Evolutionary conservation across 1,284 basidiomycete species (phyloP).

Genomic region (Irpex lacteus): DNA sequence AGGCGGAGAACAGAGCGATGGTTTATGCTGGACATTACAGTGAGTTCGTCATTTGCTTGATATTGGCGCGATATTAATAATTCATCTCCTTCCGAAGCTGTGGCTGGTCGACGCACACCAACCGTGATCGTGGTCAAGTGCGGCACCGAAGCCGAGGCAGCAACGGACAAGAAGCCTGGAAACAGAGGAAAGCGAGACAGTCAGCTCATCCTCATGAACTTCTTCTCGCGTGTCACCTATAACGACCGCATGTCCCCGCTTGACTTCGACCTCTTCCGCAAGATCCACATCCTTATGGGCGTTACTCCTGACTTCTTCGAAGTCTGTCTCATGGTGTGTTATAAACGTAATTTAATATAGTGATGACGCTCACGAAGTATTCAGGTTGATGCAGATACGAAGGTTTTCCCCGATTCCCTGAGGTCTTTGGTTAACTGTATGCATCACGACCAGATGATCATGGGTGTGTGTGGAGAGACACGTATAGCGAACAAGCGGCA

Average conservation of each 20-base stretch:
- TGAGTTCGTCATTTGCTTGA: constrained; percentile 40
- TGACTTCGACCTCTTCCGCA: constrained; percentile 98
- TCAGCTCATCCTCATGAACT: constrained; percentile 99
- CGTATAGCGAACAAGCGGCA: constrained; percentile 97
- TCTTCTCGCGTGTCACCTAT: constrained; percentile 98
- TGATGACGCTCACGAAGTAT: constrained; percentile 3
- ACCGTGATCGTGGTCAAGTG: constrained; percentile 98
- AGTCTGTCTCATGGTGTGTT: constrained; percentile 90
- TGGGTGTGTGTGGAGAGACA: constrained; percentile 99
- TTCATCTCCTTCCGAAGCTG: constrained; percentile 41
- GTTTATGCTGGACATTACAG: constrained; percentile 99
- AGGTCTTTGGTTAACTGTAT: constrained; percentile 92
- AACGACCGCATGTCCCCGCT: constrained; percentile 98
- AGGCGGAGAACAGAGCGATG: constrained; percentile 94
- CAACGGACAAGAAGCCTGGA: constrained; percentile 88
- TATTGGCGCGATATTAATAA: constrained; percentile 2
- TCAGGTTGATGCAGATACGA: constrained; percentile 97
- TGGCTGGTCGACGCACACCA: constrained; percentile 87
- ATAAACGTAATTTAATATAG: neutral
- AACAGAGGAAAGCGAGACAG: constrained; percentile 99
- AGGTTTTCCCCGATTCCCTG: constrained; percentile 85
- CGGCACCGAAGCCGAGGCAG: constrained; percentile 83
- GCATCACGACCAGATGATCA: constrained; percentile 98
- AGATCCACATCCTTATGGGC: constrained; percentile 95
- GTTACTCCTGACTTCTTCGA: constrained; percentile 99